Evolutionary conservation across 495 filamentous ascomycete genomes (phyloP).

Genomic region (Elasticomyces elasticus): DNA sequence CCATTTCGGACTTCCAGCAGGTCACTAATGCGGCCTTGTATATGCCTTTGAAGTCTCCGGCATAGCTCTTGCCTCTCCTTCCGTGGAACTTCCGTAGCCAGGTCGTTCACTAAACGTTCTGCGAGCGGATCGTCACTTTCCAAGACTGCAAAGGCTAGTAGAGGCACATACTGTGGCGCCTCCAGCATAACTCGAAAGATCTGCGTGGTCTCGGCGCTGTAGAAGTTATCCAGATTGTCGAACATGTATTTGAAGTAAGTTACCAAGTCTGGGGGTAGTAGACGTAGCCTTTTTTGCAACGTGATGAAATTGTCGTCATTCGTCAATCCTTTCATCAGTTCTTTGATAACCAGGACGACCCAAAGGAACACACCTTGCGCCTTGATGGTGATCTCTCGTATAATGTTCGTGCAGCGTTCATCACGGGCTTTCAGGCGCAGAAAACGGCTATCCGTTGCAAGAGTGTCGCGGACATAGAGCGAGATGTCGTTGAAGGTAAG

Average conservation of each 20-base stretch:
- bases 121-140: background rate
- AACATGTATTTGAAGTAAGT: slow-evolving; percentile 7
- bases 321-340: slow-evolving; percentile 4
- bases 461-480: slow-evolving; percentile 19
- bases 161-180: background rate
- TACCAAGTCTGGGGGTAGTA: background rate
- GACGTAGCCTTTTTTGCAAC: background rate
- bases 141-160: background rate
- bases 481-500: slow-evolving; percentile 29
- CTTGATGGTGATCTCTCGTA: slow-evolving; percentile 2
- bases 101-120: background rate
- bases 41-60: background rate
- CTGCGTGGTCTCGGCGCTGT: slow-evolving; percentile 1
- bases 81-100: background rate
- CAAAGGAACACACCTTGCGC: slow-evolving; percentile 6
- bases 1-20: background rate
- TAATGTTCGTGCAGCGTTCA: background rate
- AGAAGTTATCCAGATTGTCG: slow-evolving; percentile 6
- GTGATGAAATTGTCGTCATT: background rate
- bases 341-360: slow-evolving; percentile 1
- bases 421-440: too few relatives aligned
- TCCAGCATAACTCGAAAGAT: background rate
- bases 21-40: background rate
- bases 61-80: background rate
- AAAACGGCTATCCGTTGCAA: too few relatives aligned